These are phyloP conservation scores for Russula lepida DNA, from an alignment of 768 basidiomycete species.

Conservation along the genomic window DNA sequence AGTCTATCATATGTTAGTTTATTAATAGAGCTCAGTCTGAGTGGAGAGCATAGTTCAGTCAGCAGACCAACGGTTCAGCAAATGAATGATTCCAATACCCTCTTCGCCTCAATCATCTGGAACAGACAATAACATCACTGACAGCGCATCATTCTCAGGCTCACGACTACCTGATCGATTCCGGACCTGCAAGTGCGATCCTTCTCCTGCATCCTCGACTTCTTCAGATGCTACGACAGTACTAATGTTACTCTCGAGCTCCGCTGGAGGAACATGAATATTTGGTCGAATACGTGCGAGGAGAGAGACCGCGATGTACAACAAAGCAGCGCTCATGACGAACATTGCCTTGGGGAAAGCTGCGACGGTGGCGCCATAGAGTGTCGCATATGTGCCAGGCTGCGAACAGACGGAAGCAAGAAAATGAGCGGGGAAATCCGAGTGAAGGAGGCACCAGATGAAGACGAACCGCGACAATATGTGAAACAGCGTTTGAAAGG, in stretches of 20 bases:
- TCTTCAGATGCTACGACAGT: background rate
- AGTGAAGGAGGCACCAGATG: background rate
- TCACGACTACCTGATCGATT: background rate
- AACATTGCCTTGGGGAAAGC: conserved; percentile 20
- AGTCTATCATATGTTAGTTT: background rate
- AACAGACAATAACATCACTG: background rate
- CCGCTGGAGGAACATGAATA: conserved; percentile 11
- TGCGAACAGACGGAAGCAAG: background rate
- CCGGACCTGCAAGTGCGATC: background rate
- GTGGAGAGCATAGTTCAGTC: no score
- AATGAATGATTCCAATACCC: background rate
- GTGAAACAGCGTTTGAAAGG: conserved; percentile 17
- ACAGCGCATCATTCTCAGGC: background rate
- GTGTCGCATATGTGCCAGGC: conserved; percentile 21
- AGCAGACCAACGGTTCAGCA: background rate
- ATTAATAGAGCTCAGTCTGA: background rate
- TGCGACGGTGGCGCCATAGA: conserved; percentile 19
- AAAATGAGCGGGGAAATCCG: background rate
- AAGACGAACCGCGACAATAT: conserved; percentile 19
- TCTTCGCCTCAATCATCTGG: conserved; percentile 6
- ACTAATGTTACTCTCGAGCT: background rate
- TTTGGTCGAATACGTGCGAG: conserved; percentile 19
- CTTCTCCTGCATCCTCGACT: background rate
- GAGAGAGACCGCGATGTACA: conserved; percentile 14
- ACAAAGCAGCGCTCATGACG: conserved; percentile 14